Percentiles rank a stretch among this genome's conserved stretches.
phyloP scores from a whole-genome alignment of 306 rosid species.

The Pueraria montana region DNA sequence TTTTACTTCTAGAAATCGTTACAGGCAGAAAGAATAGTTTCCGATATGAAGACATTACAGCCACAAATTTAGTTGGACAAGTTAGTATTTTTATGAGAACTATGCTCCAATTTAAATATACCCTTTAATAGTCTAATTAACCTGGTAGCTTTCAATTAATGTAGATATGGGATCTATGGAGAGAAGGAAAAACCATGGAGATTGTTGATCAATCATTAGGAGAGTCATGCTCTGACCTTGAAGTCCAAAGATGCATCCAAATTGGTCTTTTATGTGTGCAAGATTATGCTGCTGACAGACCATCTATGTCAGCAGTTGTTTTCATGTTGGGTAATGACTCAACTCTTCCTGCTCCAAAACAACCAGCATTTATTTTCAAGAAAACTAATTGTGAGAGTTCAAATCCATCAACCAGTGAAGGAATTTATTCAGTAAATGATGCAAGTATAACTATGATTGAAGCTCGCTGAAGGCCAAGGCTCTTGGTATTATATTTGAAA shows the following conservation, averaged over 20 bases:
- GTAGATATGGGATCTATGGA: slow-evolving; percentile 84
- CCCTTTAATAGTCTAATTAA: slow-evolving; percentile 8
- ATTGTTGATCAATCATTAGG: slow-evolving; percentile 58
- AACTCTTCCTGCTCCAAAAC: slow-evolving; percentile 68
- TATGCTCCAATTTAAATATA: not conserved
- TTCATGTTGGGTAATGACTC: slow-evolving; percentile 66
- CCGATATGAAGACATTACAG: slow-evolving; percentile 37
- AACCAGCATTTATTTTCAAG: slow-evolving; percentile 73
- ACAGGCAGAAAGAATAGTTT: slow-evolving; percentile 68
- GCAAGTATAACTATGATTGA: slow-evolving; percentile 52
- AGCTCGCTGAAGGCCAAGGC: slow-evolving; percentile 44
- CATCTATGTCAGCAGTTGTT: slow-evolving; percentile 70
- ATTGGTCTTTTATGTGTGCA: slow-evolving; percentile 75
- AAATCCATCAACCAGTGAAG: slow-evolving; percentile 55
- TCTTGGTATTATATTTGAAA: not conserved
- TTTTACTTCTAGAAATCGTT: slow-evolving; percentile 66
- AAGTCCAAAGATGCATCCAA: slow-evolving; percentile 68
- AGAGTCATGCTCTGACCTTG: slow-evolving; percentile 45
- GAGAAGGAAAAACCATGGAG: slow-evolving; percentile 55
- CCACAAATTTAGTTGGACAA: slow-evolving; percentile 69
- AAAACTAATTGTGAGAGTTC: slow-evolving; percentile 41
- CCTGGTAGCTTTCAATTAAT: not conserved
- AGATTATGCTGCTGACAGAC: slow-evolving; percentile 68
- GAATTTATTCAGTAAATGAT: slow-evolving; percentile 57
- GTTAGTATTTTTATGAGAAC: slow-evolving; percentile 52